These are phyloP conservation scores for Crataegus laevigata DNA, from an alignment of 306 rosid genomes.

Conservation along the genomic window DNA sequence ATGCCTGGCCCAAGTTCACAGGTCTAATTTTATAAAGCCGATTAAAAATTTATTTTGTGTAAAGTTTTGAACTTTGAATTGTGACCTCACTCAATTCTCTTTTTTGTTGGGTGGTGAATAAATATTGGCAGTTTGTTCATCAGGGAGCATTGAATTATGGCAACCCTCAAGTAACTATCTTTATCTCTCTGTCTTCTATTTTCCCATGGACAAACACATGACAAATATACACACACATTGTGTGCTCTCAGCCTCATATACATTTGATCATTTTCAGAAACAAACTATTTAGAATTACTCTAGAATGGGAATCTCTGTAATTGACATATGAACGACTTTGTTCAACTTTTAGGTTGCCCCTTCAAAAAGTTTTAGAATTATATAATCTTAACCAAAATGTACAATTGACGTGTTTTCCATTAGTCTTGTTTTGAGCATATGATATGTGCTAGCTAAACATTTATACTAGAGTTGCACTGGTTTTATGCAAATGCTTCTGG, in stretches of 20 bases:
- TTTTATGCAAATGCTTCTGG: not conserved
- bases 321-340: not conserved
- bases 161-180: slow-evolving; percentile 54
- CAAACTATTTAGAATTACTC: not conserved
- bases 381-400: not conserved
- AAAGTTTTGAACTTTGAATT: not conserved
- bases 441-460: not conserved
- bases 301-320: not conserved
- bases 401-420: not conserved
- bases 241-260: too few species aligned
- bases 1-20: slow-evolving; percentile 58
- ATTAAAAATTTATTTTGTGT: not conserved
- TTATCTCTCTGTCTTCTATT: slow-evolving; percentile 3
- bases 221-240: not conserved
- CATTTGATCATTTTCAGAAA: not conserved
- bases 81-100: slow-evolving; percentile 7
- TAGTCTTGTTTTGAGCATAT: not conserved
- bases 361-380: not conserved
- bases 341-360: not conserved
- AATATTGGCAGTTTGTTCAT: slow-evolving; percentile 49
- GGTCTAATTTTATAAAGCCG: slow-evolving; percentile 37
- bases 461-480: not conserved
- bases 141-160: slow-evolving; percentile 60
- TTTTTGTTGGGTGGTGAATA: slow-evolving; percentile 17
- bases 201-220: not conserved